These are phyloP conservation scores for Lasiodiplodia hormozganensis DNA, from an alignment of 2,329 filamentous ascomycete species.

Conservation along the genomic window DNA sequence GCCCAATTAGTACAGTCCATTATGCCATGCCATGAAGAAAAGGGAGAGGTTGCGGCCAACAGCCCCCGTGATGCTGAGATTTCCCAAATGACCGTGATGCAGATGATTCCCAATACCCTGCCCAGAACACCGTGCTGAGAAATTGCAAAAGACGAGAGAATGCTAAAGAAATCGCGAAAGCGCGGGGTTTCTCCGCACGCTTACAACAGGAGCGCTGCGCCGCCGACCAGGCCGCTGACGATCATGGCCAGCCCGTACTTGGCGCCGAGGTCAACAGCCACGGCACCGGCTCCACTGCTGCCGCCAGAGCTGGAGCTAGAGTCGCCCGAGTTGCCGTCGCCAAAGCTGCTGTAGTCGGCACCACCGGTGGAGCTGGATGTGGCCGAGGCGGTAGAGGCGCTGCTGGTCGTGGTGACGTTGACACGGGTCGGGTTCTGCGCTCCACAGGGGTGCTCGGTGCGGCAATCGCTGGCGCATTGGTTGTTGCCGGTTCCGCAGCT, in stretches of 20 bases:
- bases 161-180: not conserved
- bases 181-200: not conserved
- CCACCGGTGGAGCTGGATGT: slow-evolving; percentile 34
- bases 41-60: slow-evolving; percentile 1
- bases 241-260: slow-evolving; percentile 64
- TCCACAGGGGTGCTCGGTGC: slow-evolving; percentile 74
- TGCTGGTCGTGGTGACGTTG: slow-evolving; percentile 63
- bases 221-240: slow-evolving; percentile 62
- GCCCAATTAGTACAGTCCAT: slow-evolving; percentile 14
- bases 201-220: slow-evolving; percentile 57
- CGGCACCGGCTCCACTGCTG: slow-evolving; percentile 42
- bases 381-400: slow-evolving; percentile 52
- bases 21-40: slow-evolving; percentile 15
- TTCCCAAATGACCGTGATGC: slow-evolving; percentile 25
- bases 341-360: slow-evolving; percentile 23
- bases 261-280: slow-evolving; percentile 60
- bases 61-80: slow-evolving; percentile 2
- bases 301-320: slow-evolving; percentile 37
- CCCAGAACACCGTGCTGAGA: slow-evolving; percentile 18
- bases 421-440: slow-evolving; percentile 67
- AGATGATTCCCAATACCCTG: slow-evolving; percentile 5
- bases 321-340: slow-evolving; percentile 42
- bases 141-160: not conserved
- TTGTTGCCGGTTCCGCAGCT: slow-evolving; percentile 62
- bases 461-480: slow-evolving; percentile 67